Evolutionary conservation across 345 rosid genomes (phyloP), one percentile per base, ranked within the genome.

Genomic region (Cochlearia excelsa): DNA sequence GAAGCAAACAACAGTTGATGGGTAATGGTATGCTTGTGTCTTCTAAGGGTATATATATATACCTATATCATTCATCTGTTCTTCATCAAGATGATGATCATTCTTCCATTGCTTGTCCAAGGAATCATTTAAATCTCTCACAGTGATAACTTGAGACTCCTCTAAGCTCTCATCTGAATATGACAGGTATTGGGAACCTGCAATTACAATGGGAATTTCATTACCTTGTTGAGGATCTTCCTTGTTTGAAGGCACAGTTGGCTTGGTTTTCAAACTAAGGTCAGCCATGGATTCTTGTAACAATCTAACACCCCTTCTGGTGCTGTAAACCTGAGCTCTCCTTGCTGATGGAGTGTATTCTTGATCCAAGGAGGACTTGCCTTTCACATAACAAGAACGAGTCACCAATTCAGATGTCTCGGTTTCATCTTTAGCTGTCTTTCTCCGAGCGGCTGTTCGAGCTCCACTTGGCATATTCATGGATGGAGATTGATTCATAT

Each of bases 301-400:
- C 69, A 93, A 37, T 59, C 81, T 85, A 43, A 76, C 78, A 1
- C 95, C 82, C 30, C 79, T 77, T 79, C 99, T 81, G 1, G 94
- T 85, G 66, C 85, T 75, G 51, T 78, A 79, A 11, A 45, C 54
- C 61, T 60, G 61, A 7, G 54, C 59, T 53, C 66, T 75, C 45
- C 63, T 55, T 49, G 77, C 72, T 35, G 39, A 65, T 74, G 1
- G 33, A 49, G 54, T 74, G 74, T 60, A 78, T 35, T 81, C 86
- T 64, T 78, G 75, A 6, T 72, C 80, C 63, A 66, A 50, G 10
- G 57, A 51, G 1, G 70, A 56, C 67, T 55, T 74, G 56, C 75
- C 79, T 7, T 75, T 54, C 5, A 66, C 53, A 7, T 68, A 61
- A 27, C 90, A 81, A 59, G 83, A 73, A 26, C 79, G 77, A 7